A percentile compares a stretch with the other conserved stretches of the same genome.
Evolutionary conservation across 2,329 filamentous ascomycete species (phyloP).

Genomic region (Penicillium nordicum): DNA sequence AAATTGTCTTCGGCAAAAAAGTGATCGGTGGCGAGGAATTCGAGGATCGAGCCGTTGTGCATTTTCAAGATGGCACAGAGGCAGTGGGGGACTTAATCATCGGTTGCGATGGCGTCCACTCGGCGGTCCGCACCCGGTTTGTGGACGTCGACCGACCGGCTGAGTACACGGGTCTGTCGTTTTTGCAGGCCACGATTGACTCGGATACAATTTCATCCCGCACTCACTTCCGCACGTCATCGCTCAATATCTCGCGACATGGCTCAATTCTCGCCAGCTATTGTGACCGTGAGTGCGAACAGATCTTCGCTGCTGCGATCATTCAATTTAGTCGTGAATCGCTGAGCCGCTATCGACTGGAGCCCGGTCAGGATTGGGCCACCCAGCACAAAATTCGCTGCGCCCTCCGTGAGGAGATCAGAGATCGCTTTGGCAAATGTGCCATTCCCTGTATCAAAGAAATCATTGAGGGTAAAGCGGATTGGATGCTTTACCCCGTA

Average conservation of each 20-base stretch:
- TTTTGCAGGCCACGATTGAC: conserved; percentile 36
- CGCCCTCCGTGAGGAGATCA: conserved; percentile 36
- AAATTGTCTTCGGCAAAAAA: conserved; percentile 44
- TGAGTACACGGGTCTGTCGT: conserved; percentile 43
- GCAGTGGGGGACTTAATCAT: conserved; percentile 37
- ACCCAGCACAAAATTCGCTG: conserved; percentile 34
- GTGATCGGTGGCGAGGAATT: conserved; percentile 36
- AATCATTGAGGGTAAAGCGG: conserved; percentile 33
- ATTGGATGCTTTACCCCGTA: conserved; percentile 47
- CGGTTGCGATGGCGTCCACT: conserved; percentile 44
- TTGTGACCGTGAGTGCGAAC: conserved; percentile 33
- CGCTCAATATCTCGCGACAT: conserved; percentile 39
- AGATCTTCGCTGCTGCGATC: conserved; percentile 42
- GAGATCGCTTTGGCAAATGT: conserved; percentile 35
- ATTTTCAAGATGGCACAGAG: conserved; percentile 38
- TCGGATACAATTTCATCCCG: conserved; percentile 22
- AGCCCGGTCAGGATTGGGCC: conserved; percentile 34
- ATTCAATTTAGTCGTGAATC: conserved; percentile 35
- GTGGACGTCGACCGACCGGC: conserved; percentile 37
- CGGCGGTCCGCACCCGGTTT: conserved; percentile 35
- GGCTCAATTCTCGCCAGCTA: conserved; percentile 43
- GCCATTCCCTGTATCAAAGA: conserved; percentile 38
- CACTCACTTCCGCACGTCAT: conserved; percentile 39
- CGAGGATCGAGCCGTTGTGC: conserved; percentile 30
- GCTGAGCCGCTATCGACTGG: conserved; percentile 24